A percentile compares a stretch with the other conserved stretches of the same genome.
phyloP scores from a whole-genome alignment of 805 yeast genomes.

The Suhomyces faveliae region DNA sequence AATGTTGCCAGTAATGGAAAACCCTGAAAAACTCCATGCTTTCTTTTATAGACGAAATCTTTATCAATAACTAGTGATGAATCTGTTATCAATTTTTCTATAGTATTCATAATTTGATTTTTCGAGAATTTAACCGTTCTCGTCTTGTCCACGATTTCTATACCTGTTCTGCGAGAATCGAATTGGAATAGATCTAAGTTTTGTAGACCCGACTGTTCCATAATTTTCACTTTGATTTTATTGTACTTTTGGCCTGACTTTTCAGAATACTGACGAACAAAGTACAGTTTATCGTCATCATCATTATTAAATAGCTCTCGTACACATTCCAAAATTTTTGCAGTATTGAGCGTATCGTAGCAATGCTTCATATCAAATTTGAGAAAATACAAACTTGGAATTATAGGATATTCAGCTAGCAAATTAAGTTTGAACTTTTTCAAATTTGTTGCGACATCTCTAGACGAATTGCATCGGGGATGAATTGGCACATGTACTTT shows the following conservation, averaged over 20 bases:
- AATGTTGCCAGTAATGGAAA: slow-evolving; percentile 70
- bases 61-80: slow-evolving; percentile 44
- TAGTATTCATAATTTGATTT: slow-evolving; percentile 43
- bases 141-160: slow-evolving; percentile 23
- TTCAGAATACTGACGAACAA: slow-evolving; percentile 17
- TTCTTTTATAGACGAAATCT: slow-evolving; percentile 44
- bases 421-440: slow-evolving; percentile 32
- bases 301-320: slow-evolving; percentile 26
- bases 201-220: slow-evolving; percentile 13
- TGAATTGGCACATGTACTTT: slow-evolving; percentile 10
- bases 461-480: slow-evolving; percentile 40
- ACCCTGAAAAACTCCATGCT: slow-evolving; percentile 81
- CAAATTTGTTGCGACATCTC: slow-evolving; percentile 44
- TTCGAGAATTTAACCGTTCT: slow-evolving; percentile 38
- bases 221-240: slow-evolving; percentile 9
- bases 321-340: slow-evolving; percentile 36
- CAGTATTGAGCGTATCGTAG: slow-evolving; percentile 67
- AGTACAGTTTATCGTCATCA: slow-evolving; percentile 16
- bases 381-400: slow-evolving; percentile 43
- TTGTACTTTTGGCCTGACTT: slow-evolving; percentile 1
- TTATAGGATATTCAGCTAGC: background rate
- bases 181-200: slow-evolving; percentile 13
- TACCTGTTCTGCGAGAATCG: slow-evolving; percentile 4
- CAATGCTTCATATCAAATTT: slow-evolving; percentile 79
- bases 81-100: slow-evolving; percentile 52